These are phyloP conservation scores for Phialophora chinensis DNA, from an alignment of 2,329 filamentous ascomycete species.

Conservation along the genomic window DNA sequence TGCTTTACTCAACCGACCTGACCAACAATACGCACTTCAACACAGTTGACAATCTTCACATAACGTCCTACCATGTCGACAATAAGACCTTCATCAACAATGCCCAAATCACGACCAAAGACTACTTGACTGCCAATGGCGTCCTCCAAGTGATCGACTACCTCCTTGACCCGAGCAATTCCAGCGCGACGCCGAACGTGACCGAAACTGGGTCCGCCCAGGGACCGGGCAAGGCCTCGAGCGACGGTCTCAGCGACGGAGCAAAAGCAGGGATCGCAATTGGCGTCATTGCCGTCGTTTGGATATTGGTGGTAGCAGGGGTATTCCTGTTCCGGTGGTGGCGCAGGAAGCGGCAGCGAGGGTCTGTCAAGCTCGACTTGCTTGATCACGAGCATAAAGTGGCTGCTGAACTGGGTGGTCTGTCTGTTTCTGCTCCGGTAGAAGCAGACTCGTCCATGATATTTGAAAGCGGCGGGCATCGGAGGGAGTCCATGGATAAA, in stretches of 20 bases:
- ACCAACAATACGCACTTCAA: neutral
- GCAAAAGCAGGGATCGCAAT: neutral
- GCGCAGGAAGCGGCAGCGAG: neutral
- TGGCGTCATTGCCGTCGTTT: neutral
- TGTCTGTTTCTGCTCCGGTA: neutral
- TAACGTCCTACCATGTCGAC: neutral
- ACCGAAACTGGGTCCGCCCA: neutral
- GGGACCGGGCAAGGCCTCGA: neutral
- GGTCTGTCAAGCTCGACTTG: neutral
- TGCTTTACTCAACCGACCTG: slow-evolving; percentile 2
- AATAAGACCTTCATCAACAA: neutral
- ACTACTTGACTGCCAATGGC: slow-evolving; percentile 2
- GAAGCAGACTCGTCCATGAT: neutral
- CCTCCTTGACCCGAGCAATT: neutral
- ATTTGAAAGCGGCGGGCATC: neutral
- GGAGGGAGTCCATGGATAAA: neutral
- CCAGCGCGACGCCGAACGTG: neutral
- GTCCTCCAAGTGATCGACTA: neutral
- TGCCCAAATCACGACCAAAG: neutral
- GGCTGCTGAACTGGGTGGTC: neutral
- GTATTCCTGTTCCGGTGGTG: neutral
- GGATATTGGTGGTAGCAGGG: neutral
- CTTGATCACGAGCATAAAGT: neutral
- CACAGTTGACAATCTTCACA: neutral
- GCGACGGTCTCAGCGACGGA: neutral